Evolutionary conservation across 2,329 filamentous ascomycete genomes (phyloP).

Genomic region (Apiospora sp.): DNA sequence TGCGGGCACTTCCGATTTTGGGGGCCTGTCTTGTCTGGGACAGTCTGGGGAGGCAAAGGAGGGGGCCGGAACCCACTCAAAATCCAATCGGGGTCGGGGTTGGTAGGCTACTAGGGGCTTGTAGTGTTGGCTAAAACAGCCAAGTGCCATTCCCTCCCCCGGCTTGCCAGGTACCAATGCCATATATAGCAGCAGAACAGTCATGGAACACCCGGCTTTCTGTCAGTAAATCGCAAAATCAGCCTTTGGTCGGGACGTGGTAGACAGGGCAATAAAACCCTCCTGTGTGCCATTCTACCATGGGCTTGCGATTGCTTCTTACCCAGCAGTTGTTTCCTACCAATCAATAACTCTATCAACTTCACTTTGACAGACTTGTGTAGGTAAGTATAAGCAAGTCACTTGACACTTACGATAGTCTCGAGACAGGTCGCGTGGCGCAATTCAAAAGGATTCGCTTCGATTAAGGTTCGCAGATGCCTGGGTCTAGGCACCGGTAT

Average conservation of each 20-base stretch:
- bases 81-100: not conserved
- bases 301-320: not conserved
- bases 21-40: not conserved
- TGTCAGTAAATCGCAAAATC: not conserved
- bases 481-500: not conserved
- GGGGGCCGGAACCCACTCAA: not conserved
- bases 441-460: not conserved
- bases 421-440: not conserved
- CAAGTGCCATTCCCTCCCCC: not conserved
- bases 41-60: not conserved
- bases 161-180: not conserved
- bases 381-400: not conserved
- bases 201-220: not conserved
- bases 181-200: not conserved
- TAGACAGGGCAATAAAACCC: not conserved
- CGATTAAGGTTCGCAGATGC: not conserved
- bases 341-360: not conserved
- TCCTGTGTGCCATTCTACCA: not conserved
- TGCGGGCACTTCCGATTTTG: constrained; percentile 10
- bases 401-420: not conserved
- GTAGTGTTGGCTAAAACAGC: constrained; percentile 4
- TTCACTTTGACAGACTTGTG: not conserved
- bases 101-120: not conserved
- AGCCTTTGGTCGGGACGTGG: not conserved
- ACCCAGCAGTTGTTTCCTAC: not conserved